Evolutionary conservation across 352 stramenopile genomes (phyloP).

Genomic region (Globisporangium viniferum): DNA sequence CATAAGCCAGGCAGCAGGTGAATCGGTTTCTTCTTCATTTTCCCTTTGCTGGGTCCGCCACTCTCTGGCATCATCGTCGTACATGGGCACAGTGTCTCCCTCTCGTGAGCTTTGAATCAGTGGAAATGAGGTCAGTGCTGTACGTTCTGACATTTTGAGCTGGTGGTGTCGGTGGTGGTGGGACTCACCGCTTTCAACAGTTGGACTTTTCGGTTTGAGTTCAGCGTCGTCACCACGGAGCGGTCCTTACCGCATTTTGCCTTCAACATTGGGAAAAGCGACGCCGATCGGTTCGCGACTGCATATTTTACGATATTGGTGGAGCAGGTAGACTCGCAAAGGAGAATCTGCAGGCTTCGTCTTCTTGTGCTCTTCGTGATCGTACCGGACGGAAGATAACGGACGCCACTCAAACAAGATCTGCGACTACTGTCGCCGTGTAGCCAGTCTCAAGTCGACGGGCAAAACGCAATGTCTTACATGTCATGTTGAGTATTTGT

Average conservation of each 20-base stretch:
- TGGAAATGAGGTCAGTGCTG: not conserved
- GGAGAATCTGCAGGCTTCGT: not conserved
- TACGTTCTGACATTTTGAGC: not conserved
- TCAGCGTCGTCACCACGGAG: not conserved
- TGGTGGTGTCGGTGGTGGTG: not conserved
- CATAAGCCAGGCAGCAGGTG: not conserved
- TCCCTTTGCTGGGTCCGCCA: not conserved
- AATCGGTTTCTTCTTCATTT: not conserved
- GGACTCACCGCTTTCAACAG: not conserved
- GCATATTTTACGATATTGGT: not conserved
- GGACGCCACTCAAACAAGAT: not conserved
- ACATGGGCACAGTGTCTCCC: not conserved
- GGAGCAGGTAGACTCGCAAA: not conserved
- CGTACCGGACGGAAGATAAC: not conserved
- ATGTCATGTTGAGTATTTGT: not conserved
- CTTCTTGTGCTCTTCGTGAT: not conserved
- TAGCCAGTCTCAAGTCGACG: not conserved
- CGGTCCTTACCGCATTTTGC: not conserved
- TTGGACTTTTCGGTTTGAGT: not conserved
- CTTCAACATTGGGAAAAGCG: not conserved
- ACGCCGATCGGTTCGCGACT: not conserved
- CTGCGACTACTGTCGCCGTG: not conserved
- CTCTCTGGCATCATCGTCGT: not conserved
- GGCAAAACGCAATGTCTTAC: not conserved
- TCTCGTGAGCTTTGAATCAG: not conserved